These are phyloP conservation scores for Rhodotorula sp. DNA, from an alignment of 1,284 basidiomycete species.

Conservation along the genomic window DNA sequence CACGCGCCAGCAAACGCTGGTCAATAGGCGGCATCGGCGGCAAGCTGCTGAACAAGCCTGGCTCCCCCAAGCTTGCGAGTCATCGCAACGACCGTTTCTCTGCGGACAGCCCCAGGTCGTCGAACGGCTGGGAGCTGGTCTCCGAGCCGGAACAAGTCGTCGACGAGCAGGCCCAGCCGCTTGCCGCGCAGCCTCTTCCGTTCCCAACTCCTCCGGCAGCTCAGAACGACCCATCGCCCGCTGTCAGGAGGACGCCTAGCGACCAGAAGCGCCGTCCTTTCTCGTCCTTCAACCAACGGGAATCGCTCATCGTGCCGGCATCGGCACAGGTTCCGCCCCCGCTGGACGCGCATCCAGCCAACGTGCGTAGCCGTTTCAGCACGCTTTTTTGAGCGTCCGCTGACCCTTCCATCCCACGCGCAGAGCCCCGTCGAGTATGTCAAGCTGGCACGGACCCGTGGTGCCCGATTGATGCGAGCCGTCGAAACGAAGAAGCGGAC, in stretches of 20 bases:
- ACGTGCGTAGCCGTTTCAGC: not conserved
- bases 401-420: not conserved
- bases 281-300: not conserved
- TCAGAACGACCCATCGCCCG: too few relatives aligned
- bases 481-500: constrained; percentile 83
- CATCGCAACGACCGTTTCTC: not conserved
- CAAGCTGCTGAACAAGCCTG: constrained; percentile 2
- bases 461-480: constrained; percentile 72
- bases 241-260: too few relatives aligned
- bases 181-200: not conserved
- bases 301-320: constrained; percentile 1
- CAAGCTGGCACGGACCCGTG: constrained; percentile 83
- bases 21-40: constrained; percentile 23
- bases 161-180: too few relatives aligned
- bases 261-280: constrained; percentile 14
- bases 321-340: constrained; percentile 17
- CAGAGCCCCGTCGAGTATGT: constrained; percentile 65
- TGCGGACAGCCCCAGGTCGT: not conserved
- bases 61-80: not conserved
- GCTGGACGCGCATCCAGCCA: constrained; percentile 18
- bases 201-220: too few relatives aligned
- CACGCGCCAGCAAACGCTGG: constrained; percentile 27
- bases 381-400: too few relatives aligned
- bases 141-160: not conserved
- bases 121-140: not conserved